Evolutionary conservation across 768 basidiomycete species (phyloP).

Genomic region (Obba rivulosa): DNA sequence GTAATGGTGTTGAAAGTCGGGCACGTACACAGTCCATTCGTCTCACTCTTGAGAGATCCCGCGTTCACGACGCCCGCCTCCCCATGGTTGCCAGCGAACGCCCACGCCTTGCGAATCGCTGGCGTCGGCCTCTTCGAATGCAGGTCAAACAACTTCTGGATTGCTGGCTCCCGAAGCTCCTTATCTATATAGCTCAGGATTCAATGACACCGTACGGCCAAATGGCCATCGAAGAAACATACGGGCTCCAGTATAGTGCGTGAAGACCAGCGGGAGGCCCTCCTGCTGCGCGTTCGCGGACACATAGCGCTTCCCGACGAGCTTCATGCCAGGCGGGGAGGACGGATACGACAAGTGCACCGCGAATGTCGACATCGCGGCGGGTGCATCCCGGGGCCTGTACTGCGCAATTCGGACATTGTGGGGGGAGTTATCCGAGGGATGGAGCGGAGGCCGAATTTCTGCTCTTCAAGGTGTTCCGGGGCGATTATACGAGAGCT

Average conservation of each 20-base stretch:
- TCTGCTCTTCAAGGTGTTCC: too few relatives aligned
- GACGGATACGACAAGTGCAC: too few relatives aligned
- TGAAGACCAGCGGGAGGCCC: slow-evolving; percentile 41
- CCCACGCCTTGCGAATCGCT: slow-evolving; percentile 10
- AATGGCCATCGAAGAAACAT: neutral
- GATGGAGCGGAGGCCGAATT: too few relatives aligned
- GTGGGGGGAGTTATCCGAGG: too few relatives aligned
- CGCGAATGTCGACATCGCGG: too few relatives aligned
- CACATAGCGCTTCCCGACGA: slow-evolving; percentile 3
- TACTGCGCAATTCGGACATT: too few relatives aligned
- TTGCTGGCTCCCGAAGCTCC: slow-evolving; percentile 10
- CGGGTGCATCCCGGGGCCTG: too few relatives aligned
- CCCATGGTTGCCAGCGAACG: slow-evolving; percentile 12
- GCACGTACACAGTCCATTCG: neutral
- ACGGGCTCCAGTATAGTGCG: slow-evolving; percentile 41
- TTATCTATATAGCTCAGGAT: slow-evolving; percentile 3
- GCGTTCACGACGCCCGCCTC: slow-evolving; percentile 7
- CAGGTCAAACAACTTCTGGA: neutral
- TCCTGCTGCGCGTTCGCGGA: slow-evolving; percentile 3
- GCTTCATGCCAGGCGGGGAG: neutral
- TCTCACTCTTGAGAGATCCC: neutral
- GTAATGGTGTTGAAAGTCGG: too few relatives aligned
- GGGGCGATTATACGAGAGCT: too few relatives aligned
- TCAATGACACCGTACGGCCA: neutral
- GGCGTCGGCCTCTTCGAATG: neutral